Conservation (phyloP, 169 alveolate genomes). For the Plasmodium cynomolgi region DNA sequence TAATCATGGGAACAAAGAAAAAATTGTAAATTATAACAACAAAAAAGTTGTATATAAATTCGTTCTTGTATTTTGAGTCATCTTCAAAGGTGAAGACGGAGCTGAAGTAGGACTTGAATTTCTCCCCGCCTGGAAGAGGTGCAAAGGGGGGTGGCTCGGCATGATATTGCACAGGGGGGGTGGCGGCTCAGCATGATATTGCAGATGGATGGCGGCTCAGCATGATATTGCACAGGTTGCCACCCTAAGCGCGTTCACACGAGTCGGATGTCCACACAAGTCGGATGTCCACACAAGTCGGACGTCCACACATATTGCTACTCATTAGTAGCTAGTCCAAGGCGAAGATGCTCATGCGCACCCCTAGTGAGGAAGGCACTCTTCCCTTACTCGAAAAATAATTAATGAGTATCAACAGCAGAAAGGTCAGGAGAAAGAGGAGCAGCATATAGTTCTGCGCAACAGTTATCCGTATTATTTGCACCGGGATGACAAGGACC, state of each 20-base stretch:
- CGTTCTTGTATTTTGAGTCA: constrained; percentile 9
- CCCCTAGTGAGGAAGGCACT: not conserved
- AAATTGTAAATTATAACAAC: constrained; percentile 17
- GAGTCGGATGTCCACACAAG: not conserved
- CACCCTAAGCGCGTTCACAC: too few species aligned
- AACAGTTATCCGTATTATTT: constrained; percentile 17
- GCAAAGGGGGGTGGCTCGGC: not conserved
- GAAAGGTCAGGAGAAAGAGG: constrained; percentile 16
- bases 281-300: too few species aligned
- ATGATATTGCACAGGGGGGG: not conserved
- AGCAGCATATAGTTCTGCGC: constrained; percentile 6
- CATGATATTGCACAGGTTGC: too few species aligned
- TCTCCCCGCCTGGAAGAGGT: constrained; percentile 12
- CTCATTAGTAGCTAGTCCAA: not conserved
- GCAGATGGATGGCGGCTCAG: too few species aligned
- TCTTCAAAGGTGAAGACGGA: constrained; percentile 16
- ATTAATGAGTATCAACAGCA: constrained; percentile 6
- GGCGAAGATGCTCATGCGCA: not conserved
- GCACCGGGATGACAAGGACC: constrained; percentile 15
- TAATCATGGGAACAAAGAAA: constrained; percentile 59
- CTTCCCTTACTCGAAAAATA: constrained; percentile 24
- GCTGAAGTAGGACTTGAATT: not conserved
- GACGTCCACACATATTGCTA: not conserved
- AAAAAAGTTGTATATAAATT: constrained; percentile 27
- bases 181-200: too few species aligned